Evolutionary conservation across 352 stramenopile species (phyloP).

Genomic region (Pythium apleroticum): DNA sequence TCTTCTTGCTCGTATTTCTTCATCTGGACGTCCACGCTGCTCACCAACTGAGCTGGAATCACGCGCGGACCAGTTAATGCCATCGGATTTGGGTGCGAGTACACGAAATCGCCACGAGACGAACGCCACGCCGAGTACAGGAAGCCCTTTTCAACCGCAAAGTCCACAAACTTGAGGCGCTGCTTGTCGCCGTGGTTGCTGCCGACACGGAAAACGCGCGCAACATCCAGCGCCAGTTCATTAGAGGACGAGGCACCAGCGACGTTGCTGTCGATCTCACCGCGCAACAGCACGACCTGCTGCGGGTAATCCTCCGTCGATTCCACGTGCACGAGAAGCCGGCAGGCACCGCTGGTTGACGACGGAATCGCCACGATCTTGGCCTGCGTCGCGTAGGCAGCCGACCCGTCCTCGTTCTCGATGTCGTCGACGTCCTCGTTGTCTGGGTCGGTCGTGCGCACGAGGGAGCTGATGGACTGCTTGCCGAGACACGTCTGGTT

Average conservation of each 20-base stretch:
- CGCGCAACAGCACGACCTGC: slow-evolving; percentile 60
- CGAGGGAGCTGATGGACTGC: slow-evolving; percentile 49
- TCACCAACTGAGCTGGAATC: slow-evolving; percentile 50
- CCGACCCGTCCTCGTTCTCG: slow-evolving; percentile 19
- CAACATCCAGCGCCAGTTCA: slow-evolving; percentile 47
- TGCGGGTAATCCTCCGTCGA: slow-evolving; percentile 52
- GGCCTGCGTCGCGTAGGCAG: slow-evolving; percentile 43
- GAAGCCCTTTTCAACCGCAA: slow-evolving; percentile 63
- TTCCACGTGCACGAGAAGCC: slow-evolving; percentile 66
- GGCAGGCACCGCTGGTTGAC: slow-evolving; percentile 57
- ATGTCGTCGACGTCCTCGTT: slow-evolving; percentile 42
- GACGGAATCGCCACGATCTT: slow-evolving; percentile 60
- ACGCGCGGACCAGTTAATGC: slow-evolving; percentile 57
- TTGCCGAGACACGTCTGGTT: slow-evolving; percentile 64
- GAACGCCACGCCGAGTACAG: slow-evolving; percentile 77
- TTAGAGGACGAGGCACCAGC: slow-evolving; percentile 19
- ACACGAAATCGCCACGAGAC: slow-evolving; percentile 54
- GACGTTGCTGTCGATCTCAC: slow-evolving; percentile 37
- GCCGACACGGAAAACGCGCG: slow-evolving; percentile 53
- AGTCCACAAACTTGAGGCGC: slow-evolving; percentile 68
- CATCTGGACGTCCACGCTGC: slow-evolving; percentile 64
- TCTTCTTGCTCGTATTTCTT: slow-evolving; percentile 62
- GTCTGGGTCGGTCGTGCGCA: slow-evolving; percentile 28
- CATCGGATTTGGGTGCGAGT: slow-evolving; percentile 69
- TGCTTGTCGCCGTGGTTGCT: slow-evolving; percentile 27